These are phyloP conservation scores for Neospora caninum DNA, from an alignment of 169 alveolate genomes.

Conservation along the genomic window DNA sequence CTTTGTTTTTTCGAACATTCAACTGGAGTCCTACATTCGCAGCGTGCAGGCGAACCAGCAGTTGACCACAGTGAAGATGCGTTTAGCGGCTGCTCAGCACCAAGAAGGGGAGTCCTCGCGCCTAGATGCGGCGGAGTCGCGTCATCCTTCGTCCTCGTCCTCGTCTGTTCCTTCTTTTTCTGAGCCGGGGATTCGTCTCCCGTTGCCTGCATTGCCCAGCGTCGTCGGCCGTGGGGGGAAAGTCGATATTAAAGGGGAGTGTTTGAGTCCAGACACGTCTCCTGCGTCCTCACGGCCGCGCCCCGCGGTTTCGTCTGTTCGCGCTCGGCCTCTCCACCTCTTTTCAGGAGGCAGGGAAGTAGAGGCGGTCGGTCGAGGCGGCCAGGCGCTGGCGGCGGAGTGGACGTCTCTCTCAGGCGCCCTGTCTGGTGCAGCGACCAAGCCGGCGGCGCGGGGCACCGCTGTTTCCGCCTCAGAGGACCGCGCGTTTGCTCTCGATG, in stretches of 20 bases:
- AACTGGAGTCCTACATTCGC: slow-evolving; percentile 75
- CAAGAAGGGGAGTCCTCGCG: background rate
- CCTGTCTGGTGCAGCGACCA: background rate
- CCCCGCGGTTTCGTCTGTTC: background rate
- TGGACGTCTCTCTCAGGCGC: background rate
- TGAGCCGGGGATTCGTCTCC: background rate
- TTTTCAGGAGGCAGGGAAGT: background rate
- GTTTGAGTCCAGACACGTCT: background rate
- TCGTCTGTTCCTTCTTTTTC: background rate
- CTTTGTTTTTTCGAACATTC: slow-evolving; percentile 73
- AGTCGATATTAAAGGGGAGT: background rate
- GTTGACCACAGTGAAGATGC: slow-evolving; percentile 17
- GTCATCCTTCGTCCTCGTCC: background rate
- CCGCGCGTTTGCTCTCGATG: background rate
- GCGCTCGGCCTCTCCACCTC: background rate
- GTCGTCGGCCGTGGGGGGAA: background rate
- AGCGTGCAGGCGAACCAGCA: slow-evolving; percentile 70
- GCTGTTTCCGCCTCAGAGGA: background rate
- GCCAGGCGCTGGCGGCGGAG: background rate
- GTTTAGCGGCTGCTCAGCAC: slow-evolving; percentile 30
- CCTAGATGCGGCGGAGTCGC: background rate
- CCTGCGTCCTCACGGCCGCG: background rate
- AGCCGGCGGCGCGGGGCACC: background rate
- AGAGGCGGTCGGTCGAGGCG: background rate
- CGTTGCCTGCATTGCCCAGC: background rate